These are phyloP conservation scores for Mycogone perniciosa DNA, from an alignment of 2,329 filamentous ascomycete species.

Conservation along the genomic window DNA sequence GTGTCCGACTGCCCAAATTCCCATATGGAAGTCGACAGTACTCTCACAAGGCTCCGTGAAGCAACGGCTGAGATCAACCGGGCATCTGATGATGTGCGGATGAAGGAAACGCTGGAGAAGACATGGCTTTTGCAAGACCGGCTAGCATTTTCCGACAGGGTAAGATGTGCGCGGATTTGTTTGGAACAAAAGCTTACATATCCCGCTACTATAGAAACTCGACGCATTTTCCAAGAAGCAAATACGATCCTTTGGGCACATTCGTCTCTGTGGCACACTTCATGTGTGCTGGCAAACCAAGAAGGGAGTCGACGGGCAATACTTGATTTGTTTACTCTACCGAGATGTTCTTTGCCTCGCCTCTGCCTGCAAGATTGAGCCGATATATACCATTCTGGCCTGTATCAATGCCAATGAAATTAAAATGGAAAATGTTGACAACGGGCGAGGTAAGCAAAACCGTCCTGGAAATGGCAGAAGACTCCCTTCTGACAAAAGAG, in stretches of 20 bases:
- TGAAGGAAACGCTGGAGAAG: slow-evolving; percentile 65
- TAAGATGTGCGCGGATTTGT: slow-evolving; percentile 33
- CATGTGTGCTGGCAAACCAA: slow-evolving; percentile 75
- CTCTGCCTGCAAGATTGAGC: slow-evolving; percentile 55
- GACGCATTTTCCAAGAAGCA: slow-evolving; percentile 52
- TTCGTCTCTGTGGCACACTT: slow-evolving; percentile 74
- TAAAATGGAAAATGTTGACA: slow-evolving; percentile 65
- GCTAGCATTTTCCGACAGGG: slow-evolving; percentile 66
- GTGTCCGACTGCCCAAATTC: slow-evolving; percentile 78
- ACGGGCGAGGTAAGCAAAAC: slow-evolving; percentile 57
- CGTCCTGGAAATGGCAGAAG: not conserved
- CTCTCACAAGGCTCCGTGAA: slow-evolving; percentile 64
- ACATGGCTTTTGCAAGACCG: slow-evolving; percentile 82
- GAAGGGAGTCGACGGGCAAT: slow-evolving; percentile 63
- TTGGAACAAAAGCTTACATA: slow-evolving; percentile 1
- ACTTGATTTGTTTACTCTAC: slow-evolving; percentile 83
- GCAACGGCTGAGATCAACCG: slow-evolving; percentile 75
- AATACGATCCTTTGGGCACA: slow-evolving; percentile 74
- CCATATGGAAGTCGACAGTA: slow-evolving; percentile 71
- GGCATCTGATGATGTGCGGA: slow-evolving; percentile 69
- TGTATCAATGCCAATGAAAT: slow-evolving; percentile 63
- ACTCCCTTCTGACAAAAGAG: not conserved
- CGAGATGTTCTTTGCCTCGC: slow-evolving; percentile 73
- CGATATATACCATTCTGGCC: slow-evolving; percentile 66
- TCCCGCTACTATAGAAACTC: slow-evolving; percentile 31